These are phyloP conservation scores for Somion occarium DNA, from an alignment of 1,284 basidiomycete genomes.

Conservation along the genomic window DNA sequence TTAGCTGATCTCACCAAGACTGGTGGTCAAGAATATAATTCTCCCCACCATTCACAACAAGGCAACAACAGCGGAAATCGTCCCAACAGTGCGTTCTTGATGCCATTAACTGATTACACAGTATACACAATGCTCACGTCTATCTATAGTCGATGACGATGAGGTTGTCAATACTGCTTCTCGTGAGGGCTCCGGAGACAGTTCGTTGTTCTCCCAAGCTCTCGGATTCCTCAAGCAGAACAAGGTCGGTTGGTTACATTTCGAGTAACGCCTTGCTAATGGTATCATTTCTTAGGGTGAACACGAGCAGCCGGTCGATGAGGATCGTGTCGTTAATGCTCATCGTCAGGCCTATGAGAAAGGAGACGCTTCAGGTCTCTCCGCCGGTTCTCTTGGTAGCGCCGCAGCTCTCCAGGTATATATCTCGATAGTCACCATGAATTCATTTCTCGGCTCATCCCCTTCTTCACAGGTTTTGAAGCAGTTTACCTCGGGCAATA, in stretches of 20 bases:
- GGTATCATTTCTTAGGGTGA: constrained; percentile 32
- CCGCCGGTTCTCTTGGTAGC: constrained; percentile 59
- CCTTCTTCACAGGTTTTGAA: constrained; percentile 49
- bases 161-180: constrained; percentile 49
- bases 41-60: constrained; percentile 33
- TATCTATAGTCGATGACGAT: constrained; percentile 49
- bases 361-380: constrained; percentile 44
- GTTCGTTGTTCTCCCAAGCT: constrained; percentile 47
- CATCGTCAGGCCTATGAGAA: constrained; percentile 60
- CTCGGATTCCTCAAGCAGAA: constrained; percentile 47
- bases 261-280: neutral
- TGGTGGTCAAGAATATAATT: constrained; percentile 59
- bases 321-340: constrained; percentile 56
- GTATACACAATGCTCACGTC: neutral
- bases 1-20: constrained; percentile 35
- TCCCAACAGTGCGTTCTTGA: constrained; percentile 28
- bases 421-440: neutral
- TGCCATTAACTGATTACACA: neutral
- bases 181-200: constrained; percentile 45
- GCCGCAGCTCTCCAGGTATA: constrained; percentile 74
- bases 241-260: constrained; percentile 32
- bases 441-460: too few species aligned
- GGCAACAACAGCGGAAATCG: constrained; percentile 12
- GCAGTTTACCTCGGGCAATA: constrained; percentile 47
- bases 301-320: constrained; percentile 57